Evolutionary conservation across 2,329 filamentous ascomycete species (phyloP), one percentile per base, ranked within the genome.

Genomic region (Akanthomyces uredinophilus): DNA sequence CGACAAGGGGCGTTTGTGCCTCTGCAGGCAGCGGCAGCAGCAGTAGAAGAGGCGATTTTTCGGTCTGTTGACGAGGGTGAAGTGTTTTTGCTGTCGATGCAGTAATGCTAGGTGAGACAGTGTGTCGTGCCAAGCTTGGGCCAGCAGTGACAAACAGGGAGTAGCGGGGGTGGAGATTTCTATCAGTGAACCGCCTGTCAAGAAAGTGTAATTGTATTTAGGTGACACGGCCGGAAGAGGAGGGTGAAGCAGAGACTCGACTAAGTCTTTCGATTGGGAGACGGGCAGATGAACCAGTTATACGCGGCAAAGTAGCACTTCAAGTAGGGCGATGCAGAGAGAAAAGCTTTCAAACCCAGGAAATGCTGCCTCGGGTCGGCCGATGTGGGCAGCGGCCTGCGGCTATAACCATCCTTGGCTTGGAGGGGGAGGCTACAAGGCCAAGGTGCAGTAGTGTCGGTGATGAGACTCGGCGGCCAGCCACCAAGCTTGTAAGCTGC

Each of bases 311-410:
- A 59, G 20, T 2, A 44, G 16, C 20, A 13, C 14, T 4, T 14
- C 18, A n/a, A n/a, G 11, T n/a, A 41, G 20, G 32, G 46, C 11
- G 32, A 41, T 59, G 35, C 35, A 51, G 10, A 43, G 24, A n/a
- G 27, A 20, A 37, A 41, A 51, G 13, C 6, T 41, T 22, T 44
- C 20, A 55, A 10, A n/a, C 3, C 29, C 52, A 55, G 41, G 52
- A 37, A 55, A 43, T 55, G 49, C 46, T 29, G 49, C 58, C 58
- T 60, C 58, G 58, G 58, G 50, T 60, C 58, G 58, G 41, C 49
- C 50, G 58, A 46, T 46, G 58, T 60, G 58, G 58, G 58, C 50
- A 22, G 32, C 55, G 27, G 50, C 44, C n/a, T 50, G 55, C 55
- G 55, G 55, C 32, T 58, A 58, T 50, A 39, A 29, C 8, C 44